Conservation (phyloP, 768 basidiomycete genomes). For the Rhizopogon vesiculosus region DNA sequence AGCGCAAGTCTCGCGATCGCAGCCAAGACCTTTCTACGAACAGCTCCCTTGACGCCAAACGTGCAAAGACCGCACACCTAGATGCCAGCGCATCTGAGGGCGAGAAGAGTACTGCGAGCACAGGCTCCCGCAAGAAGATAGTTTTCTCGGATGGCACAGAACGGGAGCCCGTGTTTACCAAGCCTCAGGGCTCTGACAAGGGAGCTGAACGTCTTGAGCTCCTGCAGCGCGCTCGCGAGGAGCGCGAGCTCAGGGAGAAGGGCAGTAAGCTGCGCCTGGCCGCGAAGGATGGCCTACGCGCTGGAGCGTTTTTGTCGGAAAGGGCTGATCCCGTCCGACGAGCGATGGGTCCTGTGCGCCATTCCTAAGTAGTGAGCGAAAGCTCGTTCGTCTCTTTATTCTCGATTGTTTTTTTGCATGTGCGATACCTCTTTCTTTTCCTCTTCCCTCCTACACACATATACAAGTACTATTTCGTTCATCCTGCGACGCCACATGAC, state of each 20-base stretch:
- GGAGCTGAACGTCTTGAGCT: slow-evolving; percentile 2
- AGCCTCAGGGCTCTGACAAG: slow-evolving; percentile 3
- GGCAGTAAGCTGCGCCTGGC: slow-evolving; percentile 10
- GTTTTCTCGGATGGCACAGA: slow-evolving; percentile 3
- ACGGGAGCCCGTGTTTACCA: slow-evolving; percentile 2
- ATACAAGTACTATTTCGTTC: neutral
- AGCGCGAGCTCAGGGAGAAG: slow-evolving; percentile 21
- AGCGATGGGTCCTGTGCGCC: slow-evolving; percentile 22
- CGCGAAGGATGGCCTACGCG: slow-evolving; percentile 22
- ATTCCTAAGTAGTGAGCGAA: neutral
- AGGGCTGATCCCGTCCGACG: slow-evolving; percentile 25
- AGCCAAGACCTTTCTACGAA: slow-evolving; percentile 13
- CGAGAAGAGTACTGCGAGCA: slow-evolving; percentile 8
- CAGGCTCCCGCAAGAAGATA: neutral
- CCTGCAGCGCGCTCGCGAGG: slow-evolving; percentile 14
- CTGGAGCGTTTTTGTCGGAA: slow-evolving; percentile 23
- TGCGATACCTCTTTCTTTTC: neutral
- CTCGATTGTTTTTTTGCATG: neutral
- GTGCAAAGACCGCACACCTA: slow-evolving; percentile 3
- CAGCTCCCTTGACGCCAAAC: slow-evolving; percentile 10
- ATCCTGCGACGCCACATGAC: neutral
- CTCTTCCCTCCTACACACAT: neutral
- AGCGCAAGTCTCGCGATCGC: slow-evolving; percentile 20
- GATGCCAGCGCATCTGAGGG: slow-evolving; percentile 11
- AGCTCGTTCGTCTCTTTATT: neutral